These are phyloP conservation scores for Carex arenaria DNA, from an alignment of 202 grass and related monocot species.

Conservation along the genomic window DNA sequence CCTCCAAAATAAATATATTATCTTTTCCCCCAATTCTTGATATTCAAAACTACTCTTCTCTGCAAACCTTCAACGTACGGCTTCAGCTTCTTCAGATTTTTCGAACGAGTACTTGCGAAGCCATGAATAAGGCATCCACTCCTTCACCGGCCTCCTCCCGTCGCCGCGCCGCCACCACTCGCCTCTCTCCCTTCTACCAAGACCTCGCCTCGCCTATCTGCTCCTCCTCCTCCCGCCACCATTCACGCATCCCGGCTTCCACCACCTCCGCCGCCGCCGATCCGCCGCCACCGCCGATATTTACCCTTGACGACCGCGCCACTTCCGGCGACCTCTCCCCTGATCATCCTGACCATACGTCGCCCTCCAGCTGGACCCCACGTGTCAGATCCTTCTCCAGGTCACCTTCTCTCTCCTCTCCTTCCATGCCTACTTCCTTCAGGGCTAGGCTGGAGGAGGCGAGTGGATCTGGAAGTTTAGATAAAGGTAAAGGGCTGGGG, in stretches of 20 bases:
- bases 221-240: conserved; percentile 44
- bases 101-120: neutral
- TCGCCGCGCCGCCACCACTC: conserved; percentile 21
- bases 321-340: conserved; percentile 51
- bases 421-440: conserved; percentile 16
- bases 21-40: neutral
- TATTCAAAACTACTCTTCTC: neutral
- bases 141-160: conserved; percentile 17
- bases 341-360: conserved; percentile 31
- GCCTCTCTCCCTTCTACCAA: conserved; percentile 71
- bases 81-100: neutral
- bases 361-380: conserved; percentile 37
- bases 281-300: conserved; percentile 42
- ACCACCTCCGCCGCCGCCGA: conserved; percentile 1
- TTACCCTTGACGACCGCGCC: conserved; percentile 69
- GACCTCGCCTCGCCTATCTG: conserved; percentile 71
- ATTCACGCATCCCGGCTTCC: conserved; percentile 33
- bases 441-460: conserved; percentile 25
- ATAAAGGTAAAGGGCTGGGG: conserved; percentile 23
- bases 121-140: conserved; percentile 5
- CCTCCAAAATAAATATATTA: neutral
- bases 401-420: conserved; percentile 46
- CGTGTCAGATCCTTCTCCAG: conserved; percentile 34
- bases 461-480: neutral
- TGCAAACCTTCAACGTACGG: neutral